Percentiles rank a stretch among this genome's conserved stretches.
Evolutionary conservation across 352 stramenopile species (phyloP).

Genomic region (Phytophthora cajani): DNA sequence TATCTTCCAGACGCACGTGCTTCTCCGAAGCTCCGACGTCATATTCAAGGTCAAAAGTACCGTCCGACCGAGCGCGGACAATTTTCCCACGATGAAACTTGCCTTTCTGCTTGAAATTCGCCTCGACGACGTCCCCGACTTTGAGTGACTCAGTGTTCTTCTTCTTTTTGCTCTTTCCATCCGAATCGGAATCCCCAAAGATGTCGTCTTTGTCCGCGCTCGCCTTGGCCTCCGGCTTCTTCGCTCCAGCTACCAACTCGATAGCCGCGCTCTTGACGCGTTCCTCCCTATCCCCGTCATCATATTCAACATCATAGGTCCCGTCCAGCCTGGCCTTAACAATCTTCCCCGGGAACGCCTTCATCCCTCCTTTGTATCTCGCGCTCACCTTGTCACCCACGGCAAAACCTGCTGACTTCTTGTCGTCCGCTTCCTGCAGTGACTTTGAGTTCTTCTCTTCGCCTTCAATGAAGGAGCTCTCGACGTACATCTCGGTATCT

Average conservation of each 20-base stretch:
- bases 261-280: constrained; percentile 33
- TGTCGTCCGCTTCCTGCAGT: constrained; percentile 6
- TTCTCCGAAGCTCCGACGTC: constrained; percentile 40
- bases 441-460: constrained; percentile 1
- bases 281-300: constrained; percentile 55
- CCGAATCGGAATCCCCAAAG: constrained; percentile 39
- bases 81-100: constrained; percentile 46
- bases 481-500: constrained; percentile 50
- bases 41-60: constrained; percentile 47
- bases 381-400: constrained; percentile 54
- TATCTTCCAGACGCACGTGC: constrained; percentile 20
- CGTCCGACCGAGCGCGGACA: constrained; percentile 29
- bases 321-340: constrained; percentile 47
- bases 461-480: constrained; percentile 26
- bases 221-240: constrained; percentile 25
- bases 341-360: constrained; percentile 58
- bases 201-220: constrained; percentile 31
- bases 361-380: constrained; percentile 43
- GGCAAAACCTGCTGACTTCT: constrained; percentile 18
- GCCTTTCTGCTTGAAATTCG: constrained; percentile 49
- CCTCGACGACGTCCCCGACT: constrained; percentile 36
- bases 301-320: constrained; percentile 73
- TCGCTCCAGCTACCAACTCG: constrained; percentile 5
- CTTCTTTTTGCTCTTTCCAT: constrained; percentile 10
- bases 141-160: constrained; percentile 19